Base-by-base conservation (phyloP, 2,329 filamentous ascomycete genomes). In the Raffaelea deltoideospora region DNA sequence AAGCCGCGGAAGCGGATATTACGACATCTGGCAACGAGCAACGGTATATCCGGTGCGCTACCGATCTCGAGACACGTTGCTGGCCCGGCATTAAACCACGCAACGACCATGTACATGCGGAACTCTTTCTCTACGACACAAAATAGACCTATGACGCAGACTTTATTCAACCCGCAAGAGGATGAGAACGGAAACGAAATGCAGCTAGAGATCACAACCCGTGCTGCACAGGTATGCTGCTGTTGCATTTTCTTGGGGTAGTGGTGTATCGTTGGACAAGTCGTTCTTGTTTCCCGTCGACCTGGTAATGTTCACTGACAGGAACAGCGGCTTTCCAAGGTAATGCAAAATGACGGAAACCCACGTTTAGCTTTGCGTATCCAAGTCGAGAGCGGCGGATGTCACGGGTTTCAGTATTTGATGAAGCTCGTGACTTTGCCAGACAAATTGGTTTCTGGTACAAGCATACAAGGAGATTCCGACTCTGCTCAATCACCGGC, bases 331-430 rank as follows among this genome's bases (percentile, higher is more conserved):
- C 73, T 95, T 23, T 67, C 72, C 40, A 70, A 84, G 45, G 93
- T 90, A 44, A 86, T 84, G 67, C 52, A 59, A 27, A 72, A 76
- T 47, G 76, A 82, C 49, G 51, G 55, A 15, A 92, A 93, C 53
- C 83, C 84, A 3, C 67, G 81, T 50, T 72, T 93, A 23, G 83
- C 86, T 19, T 69, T 98, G n/a, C 82, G 88, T 36, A 82, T 98
- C 46, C 79, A 82, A 42, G 87, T 98, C 40, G 86, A 93, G 52
- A 85, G 80, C 39, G 90, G 90, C 44, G 90, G 90, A 38, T 98
- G 90, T 56, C 90, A 98, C 58, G 90, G 90, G 34, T 98, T 98
- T 57, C 90, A 98, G 55, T 98, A 98, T 53, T 63, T 93, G 33
- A 94, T 98, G 83, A 83, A 78, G 14, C 68, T 96, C 4, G 79